Percentiles rank a stretch among this genome's conserved stretches.
Evolutionary conservation across 2,329 filamentous ascomycete species (phyloP).

Genomic region (Epichloe elymi): DNA sequence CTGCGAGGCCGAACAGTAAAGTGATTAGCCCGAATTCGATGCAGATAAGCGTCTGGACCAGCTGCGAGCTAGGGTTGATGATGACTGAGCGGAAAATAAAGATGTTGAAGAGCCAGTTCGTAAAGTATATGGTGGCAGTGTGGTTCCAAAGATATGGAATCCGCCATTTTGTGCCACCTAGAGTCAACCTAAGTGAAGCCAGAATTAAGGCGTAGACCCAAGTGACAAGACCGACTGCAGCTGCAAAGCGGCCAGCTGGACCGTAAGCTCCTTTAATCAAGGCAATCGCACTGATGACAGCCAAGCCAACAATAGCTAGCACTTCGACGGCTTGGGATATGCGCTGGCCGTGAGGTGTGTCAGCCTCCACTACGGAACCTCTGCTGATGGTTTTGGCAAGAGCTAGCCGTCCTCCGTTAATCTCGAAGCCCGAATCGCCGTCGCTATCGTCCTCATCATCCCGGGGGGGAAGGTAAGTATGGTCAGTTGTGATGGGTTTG

Average conservation of each 20-base stretch:
- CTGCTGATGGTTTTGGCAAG: slow-evolving; percentile 48
- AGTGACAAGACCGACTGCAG: slow-evolving; percentile 52
- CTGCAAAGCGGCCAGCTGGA: slow-evolving; percentile 42
- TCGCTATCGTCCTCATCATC: slow-evolving; percentile 43
- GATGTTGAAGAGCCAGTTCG: slow-evolving; percentile 67
- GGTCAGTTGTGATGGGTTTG: slow-evolving; percentile 34
- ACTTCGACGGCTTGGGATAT: slow-evolving; percentile 62
- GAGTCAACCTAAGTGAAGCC: slow-evolving; percentile 57
- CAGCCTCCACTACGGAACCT: slow-evolving; percentile 55
- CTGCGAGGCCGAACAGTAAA: slow-evolving; percentile 59
- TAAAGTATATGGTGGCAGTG: slow-evolving; percentile 69
- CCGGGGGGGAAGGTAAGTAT: slow-evolving; percentile 36
- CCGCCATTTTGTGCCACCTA: slow-evolving; percentile 49
- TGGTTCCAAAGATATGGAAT: slow-evolving; percentile 81
- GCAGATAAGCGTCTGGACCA: slow-evolving; percentile 52
- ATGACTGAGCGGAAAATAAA: slow-evolving; percentile 75
- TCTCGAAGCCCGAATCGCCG: slow-evolving; percentile 42
- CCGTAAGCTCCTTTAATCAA: slow-evolving; percentile 49
- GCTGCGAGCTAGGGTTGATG: slow-evolving; percentile 56
- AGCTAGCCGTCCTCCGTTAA: slow-evolving; percentile 42
- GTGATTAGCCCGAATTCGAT: slow-evolving; percentile 63
- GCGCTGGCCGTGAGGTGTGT: slow-evolving; percentile 62
- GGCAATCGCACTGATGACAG: slow-evolving; percentile 55
- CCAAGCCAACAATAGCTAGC: slow-evolving; percentile 55
- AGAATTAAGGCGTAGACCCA: slow-evolving; percentile 76